phyloP scores from a whole-genome alignment of 768 basidiomycete genomes.

The Pleurotus platypus region DNA sequence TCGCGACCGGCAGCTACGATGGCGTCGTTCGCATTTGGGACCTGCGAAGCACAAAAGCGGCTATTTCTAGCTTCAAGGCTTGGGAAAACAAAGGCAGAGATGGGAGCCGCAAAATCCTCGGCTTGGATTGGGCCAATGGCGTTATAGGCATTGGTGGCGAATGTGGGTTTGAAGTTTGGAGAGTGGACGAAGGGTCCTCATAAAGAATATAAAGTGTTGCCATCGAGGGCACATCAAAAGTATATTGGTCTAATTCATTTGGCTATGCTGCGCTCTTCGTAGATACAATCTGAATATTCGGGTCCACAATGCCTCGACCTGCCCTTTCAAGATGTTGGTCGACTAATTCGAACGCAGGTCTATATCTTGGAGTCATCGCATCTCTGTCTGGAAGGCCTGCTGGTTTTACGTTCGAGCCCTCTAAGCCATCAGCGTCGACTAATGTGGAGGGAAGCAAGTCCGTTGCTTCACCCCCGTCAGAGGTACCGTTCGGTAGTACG shows the following conservation, averaged over 20 bases:
- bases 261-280: not conserved
- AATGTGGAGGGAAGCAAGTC: not conserved
- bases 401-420: too few species aligned
- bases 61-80: slow-evolving; percentile 60
- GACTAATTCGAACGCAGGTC: slow-evolving; percentile 77
- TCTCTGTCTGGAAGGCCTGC: too few species aligned
- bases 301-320: slow-evolving; percentile 37
- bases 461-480: slow-evolving; percentile 10
- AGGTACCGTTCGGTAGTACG: not conserved
- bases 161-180: slow-evolving; percentile 65
- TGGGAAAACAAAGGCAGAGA: slow-evolving; percentile 44
- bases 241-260: too few species aligned
- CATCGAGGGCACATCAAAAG: too few species aligned
- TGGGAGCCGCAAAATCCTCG: slow-evolving; percentile 47
- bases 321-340: slow-evolving; percentile 75
- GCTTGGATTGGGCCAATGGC: slow-evolving; percentile 64
- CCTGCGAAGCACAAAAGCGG: slow-evolving; percentile 60
- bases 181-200: slow-evolving; percentile 33
- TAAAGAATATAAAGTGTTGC: too few species aligned
- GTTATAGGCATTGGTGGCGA: slow-evolving; percentile 61
- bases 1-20: slow-evolving; percentile 75
- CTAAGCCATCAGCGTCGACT: too few species aligned
- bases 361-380: slow-evolving; percentile 33
- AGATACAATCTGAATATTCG: not conserved
- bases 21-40: slow-evolving; percentile 80